Evolutionary conservation across 352 stramenopile species (phyloP).

Genomic region (Phytophthora sansomeana): DNA sequence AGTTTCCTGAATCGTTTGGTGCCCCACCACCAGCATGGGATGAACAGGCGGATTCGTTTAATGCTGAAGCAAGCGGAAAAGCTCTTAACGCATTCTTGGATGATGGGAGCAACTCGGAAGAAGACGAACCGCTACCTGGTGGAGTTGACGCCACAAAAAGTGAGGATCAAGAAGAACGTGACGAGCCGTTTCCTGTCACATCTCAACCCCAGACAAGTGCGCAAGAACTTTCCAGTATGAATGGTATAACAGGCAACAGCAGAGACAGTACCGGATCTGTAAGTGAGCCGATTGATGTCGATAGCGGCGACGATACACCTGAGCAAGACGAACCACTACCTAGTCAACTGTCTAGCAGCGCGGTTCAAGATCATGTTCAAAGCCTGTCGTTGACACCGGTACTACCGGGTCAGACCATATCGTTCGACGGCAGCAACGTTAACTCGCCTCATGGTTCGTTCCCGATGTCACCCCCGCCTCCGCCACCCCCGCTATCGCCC

Average conservation of each 20-base stretch:
- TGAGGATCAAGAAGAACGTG: slow-evolving; percentile 36
- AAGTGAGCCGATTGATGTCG: slow-evolving; percentile 36
- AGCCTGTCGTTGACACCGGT: slow-evolving; percentile 20
- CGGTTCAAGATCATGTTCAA: slow-evolving; percentile 22
- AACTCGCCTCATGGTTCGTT: slow-evolving; percentile 24
- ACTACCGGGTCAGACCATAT: slow-evolving; percentile 3
- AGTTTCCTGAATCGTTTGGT: slow-evolving; percentile 66
- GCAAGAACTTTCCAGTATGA: background rate
- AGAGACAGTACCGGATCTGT: slow-evolving; percentile 2
- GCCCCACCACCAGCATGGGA: slow-evolving; percentile 38
- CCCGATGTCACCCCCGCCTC: slow-evolving; percentile 43
- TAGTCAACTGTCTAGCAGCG: slow-evolving; percentile 1
- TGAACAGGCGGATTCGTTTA: slow-evolving; percentile 47
- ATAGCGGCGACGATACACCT: slow-evolving; percentile 43
- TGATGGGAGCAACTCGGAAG: slow-evolving; percentile 63
- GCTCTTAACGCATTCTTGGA: slow-evolving; percentile 82
- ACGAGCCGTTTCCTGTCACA: slow-evolving; percentile 40
- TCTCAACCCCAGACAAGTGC: background rate
- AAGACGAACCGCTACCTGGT: slow-evolving; percentile 69
- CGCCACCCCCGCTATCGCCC: slow-evolving; percentile 59
- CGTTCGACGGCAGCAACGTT: slow-evolving; percentile 7
- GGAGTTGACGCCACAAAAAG: slow-evolving; percentile 21
- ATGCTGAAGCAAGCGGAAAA: slow-evolving; percentile 66
- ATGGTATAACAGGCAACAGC: background rate
- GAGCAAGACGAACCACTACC: slow-evolving; percentile 75